Evolutionary conservation across 2,329 filamentous ascomycete genomes (phyloP).

Genomic region (Diplodia corticola): DNA sequence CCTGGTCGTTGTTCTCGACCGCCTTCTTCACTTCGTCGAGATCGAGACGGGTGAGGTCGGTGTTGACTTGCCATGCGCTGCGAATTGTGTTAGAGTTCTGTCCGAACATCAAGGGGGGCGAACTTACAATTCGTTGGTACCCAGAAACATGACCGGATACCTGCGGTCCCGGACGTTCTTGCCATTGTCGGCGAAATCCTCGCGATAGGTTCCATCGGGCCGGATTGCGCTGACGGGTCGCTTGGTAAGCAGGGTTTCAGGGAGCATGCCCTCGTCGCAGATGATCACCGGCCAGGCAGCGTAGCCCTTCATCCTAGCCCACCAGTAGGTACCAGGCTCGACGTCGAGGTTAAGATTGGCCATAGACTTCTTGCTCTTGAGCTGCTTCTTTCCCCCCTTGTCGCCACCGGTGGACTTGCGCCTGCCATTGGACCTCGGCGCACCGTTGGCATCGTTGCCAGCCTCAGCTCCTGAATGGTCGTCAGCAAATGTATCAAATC

Average conservation of each 20-base stretch:
- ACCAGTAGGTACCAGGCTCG: conserved; percentile 86
- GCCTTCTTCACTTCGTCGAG: conserved; percentile 70
- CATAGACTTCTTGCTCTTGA: conserved; percentile 82
- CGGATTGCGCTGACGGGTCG: conserved; percentile 83
- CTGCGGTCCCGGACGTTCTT: conserved; percentile 83
- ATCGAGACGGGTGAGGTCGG: conserved; percentile 75
- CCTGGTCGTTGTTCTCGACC: conserved; percentile 66
- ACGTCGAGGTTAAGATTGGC: conserved; percentile 69
- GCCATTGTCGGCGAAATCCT: conserved; percentile 83
- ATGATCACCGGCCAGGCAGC: conserved; percentile 93
- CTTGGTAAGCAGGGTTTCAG: conserved; percentile 69
- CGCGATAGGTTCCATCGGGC: conserved; percentile 80
- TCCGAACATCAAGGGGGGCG: neutral
- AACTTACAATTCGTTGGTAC: conserved; percentile 95
- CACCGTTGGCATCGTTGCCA: conserved; percentile 50
- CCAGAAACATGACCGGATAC: conserved; percentile 92
- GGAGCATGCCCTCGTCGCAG: conserved; percentile 92
- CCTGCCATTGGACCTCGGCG: conserved; percentile 50
- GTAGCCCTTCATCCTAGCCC: conserved; percentile 92
- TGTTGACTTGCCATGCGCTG: conserved; percentile 91
- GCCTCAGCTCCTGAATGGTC: conserved; percentile 32
- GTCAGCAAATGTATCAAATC: neutral
- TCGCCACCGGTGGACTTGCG: conserved; percentile 73
- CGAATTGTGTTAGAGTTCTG: conserved; percentile 12
- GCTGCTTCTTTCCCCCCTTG: conserved; percentile 69